phyloP scores from a whole-genome alignment of 208 protist genomes.

The Leishmania braziliensis region DNA sequence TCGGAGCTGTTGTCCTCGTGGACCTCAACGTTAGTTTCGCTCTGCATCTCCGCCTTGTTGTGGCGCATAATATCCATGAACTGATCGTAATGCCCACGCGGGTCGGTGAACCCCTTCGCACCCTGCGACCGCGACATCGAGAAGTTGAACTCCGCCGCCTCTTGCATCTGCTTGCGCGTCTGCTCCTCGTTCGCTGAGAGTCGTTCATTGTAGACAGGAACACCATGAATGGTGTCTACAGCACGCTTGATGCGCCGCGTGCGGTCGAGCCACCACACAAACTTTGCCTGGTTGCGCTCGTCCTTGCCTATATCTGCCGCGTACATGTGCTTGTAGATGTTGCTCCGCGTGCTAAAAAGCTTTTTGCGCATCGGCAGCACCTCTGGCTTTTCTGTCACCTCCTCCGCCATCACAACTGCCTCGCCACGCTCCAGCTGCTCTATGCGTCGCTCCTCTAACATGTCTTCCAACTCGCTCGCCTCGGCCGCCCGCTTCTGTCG shows the following conservation, averaged over 20 bases:
- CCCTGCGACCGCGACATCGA: constrained; percentile 63
- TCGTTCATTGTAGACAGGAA: constrained; percentile 86
- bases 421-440: constrained; percentile 79
- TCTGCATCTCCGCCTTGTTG: constrained; percentile 51
- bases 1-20: constrained; percentile 59
- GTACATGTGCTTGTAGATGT: constrained; percentile 69
- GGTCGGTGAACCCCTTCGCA: constrained; percentile 85
- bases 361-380: constrained; percentile 48
- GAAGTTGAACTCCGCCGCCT: constrained; percentile 86
- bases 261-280: constrained; percentile 87
- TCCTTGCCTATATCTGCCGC: constrained; percentile 73
- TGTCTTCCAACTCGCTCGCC: constrained; percentile 70
- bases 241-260: constrained; percentile 75
- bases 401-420: constrained; percentile 45
- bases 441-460: constrained; percentile 74
- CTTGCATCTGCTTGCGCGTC: constrained; percentile 81
- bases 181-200: constrained; percentile 84
- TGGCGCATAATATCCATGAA: constrained; percentile 67
- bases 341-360: constrained; percentile 39
- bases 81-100: constrained; percentile 77
- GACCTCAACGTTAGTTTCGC: constrained; percentile 54
- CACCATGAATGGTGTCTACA: constrained; percentile 82
- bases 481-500: constrained; percentile 47
- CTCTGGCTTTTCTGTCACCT: constrained; percentile 57
- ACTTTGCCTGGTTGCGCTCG: constrained; percentile 59